Evolutionary conservation across 2,329 filamentous ascomycete genomes (phyloP).

Genomic region (Penicillium sp.): DNA sequence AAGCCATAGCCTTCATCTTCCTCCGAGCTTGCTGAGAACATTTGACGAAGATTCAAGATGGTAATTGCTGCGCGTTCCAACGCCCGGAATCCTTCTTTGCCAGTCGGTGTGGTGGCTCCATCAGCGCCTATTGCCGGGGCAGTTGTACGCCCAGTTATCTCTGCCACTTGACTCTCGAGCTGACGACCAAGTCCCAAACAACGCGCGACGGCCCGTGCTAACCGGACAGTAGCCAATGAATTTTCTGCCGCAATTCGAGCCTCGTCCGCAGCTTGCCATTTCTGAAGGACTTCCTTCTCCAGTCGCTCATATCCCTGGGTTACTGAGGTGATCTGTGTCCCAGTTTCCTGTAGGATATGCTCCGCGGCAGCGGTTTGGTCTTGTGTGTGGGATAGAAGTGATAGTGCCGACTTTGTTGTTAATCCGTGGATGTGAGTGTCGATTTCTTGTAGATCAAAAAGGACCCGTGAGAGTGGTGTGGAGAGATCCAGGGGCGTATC

Average conservation of each 20-base stretch:
- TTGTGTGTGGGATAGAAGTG: constrained; percentile 75
- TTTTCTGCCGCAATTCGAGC: constrained; percentile 75
- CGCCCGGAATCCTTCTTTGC: constrained; percentile 71
- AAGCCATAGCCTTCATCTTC: constrained; percentile 77
- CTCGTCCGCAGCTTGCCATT: constrained; percentile 82
- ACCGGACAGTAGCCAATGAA: constrained; percentile 74
- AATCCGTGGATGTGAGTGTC: constrained; percentile 92
- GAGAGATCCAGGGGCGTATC: constrained; percentile 90
- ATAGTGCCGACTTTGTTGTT: constrained; percentile 79
- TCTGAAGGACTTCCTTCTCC: constrained; percentile 80
- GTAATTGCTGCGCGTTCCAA: constrained; percentile 82
- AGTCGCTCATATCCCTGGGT: constrained; percentile 83
- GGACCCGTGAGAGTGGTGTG: constrained; percentile 85
- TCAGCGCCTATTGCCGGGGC: constrained; percentile 33
- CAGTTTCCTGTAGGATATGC: constrained; percentile 72
- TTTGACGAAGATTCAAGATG: constrained; percentile 71
- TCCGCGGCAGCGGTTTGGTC: constrained; percentile 71
- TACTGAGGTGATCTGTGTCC: constrained; percentile 75
- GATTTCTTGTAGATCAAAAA: constrained; percentile 96
- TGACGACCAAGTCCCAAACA: constrained; percentile 81
- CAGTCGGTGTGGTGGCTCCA: constrained; percentile 23
- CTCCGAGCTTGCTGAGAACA: constrained; percentile 65
- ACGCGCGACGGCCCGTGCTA: constrained; percentile 74
- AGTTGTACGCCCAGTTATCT: constrained; percentile 55
- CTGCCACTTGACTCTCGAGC: constrained; percentile 80